Evolutionary conservation across 1,139 yeast species (phyloP).

Genomic region (Petasospora rhodanensis): DNA sequence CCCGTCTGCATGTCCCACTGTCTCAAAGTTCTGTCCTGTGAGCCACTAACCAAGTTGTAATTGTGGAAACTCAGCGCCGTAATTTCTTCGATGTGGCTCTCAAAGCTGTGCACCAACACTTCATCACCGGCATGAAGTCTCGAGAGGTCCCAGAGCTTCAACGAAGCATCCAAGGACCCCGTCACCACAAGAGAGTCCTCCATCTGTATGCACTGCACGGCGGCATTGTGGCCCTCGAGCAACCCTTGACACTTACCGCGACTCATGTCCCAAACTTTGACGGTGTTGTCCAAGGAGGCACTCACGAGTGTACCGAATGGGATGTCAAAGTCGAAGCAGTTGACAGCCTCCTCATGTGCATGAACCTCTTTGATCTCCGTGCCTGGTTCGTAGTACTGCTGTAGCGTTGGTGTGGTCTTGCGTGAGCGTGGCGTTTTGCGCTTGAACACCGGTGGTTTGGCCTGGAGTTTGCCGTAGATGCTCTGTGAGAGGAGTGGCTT

Average conservation of each 20-base stretch:
- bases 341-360: slow-evolving; percentile 51
- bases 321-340: slow-evolving; percentile 58
- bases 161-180: slow-evolving; percentile 59
- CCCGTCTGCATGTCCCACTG: slow-evolving; percentile 93
- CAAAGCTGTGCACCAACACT: slow-evolving; percentile 43
- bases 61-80: slow-evolving; percentile 54
- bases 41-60: slow-evolving; percentile 67
- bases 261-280: slow-evolving; percentile 79
- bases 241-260: slow-evolving; percentile 45
- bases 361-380: slow-evolving; percentile 44
- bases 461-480: slow-evolving; percentile 35
- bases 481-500: slow-evolving; percentile 32
- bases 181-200: slow-evolving; percentile 49
- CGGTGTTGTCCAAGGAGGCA: slow-evolving; percentile 76
- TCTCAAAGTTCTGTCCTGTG: slow-evolving; percentile 81
- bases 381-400: slow-evolving; percentile 58
- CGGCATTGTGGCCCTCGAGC: slow-evolving; percentile 51
- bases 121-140: slow-evolving; percentile 26
- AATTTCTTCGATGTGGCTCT: slow-evolving; percentile 60
- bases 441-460: slow-evolving; percentile 28
- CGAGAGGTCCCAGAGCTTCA: slow-evolving; percentile 55
- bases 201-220: slow-evolving; percentile 55
- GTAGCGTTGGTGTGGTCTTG: slow-evolving; percentile 55
- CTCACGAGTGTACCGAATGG: slow-evolving; percentile 74
- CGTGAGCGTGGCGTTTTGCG: slow-evolving; percentile 31